These are phyloP conservation scores for Phoma sp. DNA, from an alignment of 2,329 filamentous ascomycete genomes.

Conservation along the genomic window DNA sequence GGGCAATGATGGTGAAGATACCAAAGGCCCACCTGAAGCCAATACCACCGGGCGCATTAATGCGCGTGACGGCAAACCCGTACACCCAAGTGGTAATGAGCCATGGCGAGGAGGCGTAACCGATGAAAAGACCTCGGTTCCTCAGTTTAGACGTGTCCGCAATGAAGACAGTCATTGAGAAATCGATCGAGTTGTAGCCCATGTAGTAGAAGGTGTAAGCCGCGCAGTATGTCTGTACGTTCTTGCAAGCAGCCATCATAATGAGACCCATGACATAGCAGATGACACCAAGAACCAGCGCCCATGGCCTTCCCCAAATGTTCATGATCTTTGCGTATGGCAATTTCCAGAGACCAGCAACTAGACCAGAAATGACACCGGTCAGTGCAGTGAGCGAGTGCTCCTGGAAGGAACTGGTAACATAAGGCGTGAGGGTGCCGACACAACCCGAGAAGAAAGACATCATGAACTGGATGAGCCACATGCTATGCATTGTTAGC, in stretches of 20 bases:
- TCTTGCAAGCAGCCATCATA: slow-evolving; percentile 71
- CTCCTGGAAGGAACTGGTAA: slow-evolving; percentile 48
- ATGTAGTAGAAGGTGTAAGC: slow-evolving; percentile 73
- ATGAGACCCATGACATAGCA: slow-evolving; percentile 58
- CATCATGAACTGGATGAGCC: slow-evolving; percentile 57
- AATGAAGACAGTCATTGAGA: slow-evolving; percentile 70
- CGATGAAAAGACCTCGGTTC: slow-evolving; percentile 68
- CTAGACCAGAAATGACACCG: slow-evolving; percentile 47
- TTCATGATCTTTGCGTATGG: slow-evolving; percentile 55
- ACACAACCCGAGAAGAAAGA: slow-evolving; percentile 54
- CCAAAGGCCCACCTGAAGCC: slow-evolving; percentile 74
- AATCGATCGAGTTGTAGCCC: slow-evolving; percentile 66
- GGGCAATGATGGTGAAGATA: slow-evolving; percentile 70
- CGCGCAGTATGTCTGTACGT: slow-evolving; percentile 68
- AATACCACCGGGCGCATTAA: slow-evolving; percentile 57
- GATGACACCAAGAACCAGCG: slow-evolving; percentile 45
- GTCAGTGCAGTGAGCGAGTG: slow-evolving; percentile 51
- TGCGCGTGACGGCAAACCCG: slow-evolving; percentile 37
- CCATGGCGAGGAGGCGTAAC: slow-evolving; percentile 50
- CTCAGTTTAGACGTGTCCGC: slow-evolving; percentile 71
- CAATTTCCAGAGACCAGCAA: slow-evolving; percentile 51
- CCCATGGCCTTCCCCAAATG: slow-evolving; percentile 52
- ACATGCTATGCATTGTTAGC: slow-evolving; percentile 36
- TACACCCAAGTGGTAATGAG: slow-evolving; percentile 44
- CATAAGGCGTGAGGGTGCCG: slow-evolving; percentile 50